Evolutionary conservation across 2,329 filamentous ascomycete genomes (phyloP).

Genomic region (Colletotrichum incanum): DNA sequence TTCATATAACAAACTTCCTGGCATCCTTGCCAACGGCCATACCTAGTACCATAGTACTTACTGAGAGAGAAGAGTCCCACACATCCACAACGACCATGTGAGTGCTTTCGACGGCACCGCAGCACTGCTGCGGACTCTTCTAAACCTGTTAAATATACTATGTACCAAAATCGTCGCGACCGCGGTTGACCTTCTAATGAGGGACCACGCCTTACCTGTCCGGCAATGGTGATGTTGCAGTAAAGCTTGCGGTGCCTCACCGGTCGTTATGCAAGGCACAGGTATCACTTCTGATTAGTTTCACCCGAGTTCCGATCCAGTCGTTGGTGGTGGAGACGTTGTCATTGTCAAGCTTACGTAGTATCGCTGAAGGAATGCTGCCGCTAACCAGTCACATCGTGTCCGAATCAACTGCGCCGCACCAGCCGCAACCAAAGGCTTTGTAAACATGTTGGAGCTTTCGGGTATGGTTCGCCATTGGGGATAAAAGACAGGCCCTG

Average conservation of each 20-base stretch:
- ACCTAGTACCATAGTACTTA: background rate
- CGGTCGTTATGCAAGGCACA: conserved; percentile 33
- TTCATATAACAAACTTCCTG: conserved; percentile 28
- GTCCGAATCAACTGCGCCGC: background rate
- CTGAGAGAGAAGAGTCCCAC: background rate
- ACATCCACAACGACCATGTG: conserved; percentile 1
- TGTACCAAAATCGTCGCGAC: conserved; percentile 7
- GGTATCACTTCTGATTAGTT: conserved; percentile 15
- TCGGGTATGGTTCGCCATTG: background rate
- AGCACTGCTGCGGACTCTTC: conserved; percentile 10
- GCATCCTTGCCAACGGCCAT: conserved; percentile 18
- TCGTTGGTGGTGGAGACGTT: background rate
- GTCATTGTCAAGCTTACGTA: background rate
- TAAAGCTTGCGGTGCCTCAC: background rate
- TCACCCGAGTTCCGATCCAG: conserved; percentile 6
- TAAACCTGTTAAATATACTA: conserved; percentile 11
- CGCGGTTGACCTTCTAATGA: conserved; percentile 24
- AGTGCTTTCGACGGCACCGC: background rate
- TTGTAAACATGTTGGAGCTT: background rate
- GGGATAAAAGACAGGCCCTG: conserved; percentile 25
- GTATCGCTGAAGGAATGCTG: background rate
- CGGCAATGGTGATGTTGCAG: conserved; percentile 10
- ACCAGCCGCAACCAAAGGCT: background rate
- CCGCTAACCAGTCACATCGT: conserved; percentile 1
- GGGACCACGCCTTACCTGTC: background rate